Base-by-base conservation (phyloP, 306 rosid genomes). In the Carpinus viminea region DNA sequence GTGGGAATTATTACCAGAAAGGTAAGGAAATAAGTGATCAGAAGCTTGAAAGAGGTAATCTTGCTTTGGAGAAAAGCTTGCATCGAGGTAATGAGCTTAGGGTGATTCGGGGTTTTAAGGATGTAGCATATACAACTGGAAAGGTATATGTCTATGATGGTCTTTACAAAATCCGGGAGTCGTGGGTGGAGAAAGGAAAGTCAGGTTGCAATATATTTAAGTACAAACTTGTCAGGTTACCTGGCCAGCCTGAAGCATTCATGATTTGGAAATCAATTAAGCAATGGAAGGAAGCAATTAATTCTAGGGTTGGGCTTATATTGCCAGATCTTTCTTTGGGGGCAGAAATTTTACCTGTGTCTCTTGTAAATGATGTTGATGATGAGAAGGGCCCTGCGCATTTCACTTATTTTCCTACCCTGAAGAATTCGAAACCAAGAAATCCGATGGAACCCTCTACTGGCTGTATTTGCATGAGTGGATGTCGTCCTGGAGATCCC, bases 71-170 rank as follows among this genome's bases (percentile, higher is more conserved):
- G 61, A 87, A 48, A 80, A 90, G 90, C 83, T 62, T 84, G 24
- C 76, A 76, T 3, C 82, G 85, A 5, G 76, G 76, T 3, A 87
- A 88, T 61, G 92, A 85, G 68, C 73, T 90, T 18, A 84, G 95
- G 82, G 92, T 90, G 48, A 88, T 90, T 43, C 86, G 95, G 28
- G 95, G 92, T 8, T 83, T 95, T 12, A 87, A 11, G 83, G 98
- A 93, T 83, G 1, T 36, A 5, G 75, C 80, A 55, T 88, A 85
- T 79, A 86, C 90, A 75, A 68, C 92, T 1, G 95, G 91, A 74
- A 95, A 90, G 89, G 80, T 95, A 75, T 95, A 95, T 80, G 92
- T 95, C 74, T 95, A 95, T 78, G 98, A 95, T 64, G 99, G 99
- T 70, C 83, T 95, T 73, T 95, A 95, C 80, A 95, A 86, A 83